These are phyloP conservation scores for Liriodendron chinense DNA, from an alignment of 164 flowering plant genomes.

Conservation along the genomic window DNA sequence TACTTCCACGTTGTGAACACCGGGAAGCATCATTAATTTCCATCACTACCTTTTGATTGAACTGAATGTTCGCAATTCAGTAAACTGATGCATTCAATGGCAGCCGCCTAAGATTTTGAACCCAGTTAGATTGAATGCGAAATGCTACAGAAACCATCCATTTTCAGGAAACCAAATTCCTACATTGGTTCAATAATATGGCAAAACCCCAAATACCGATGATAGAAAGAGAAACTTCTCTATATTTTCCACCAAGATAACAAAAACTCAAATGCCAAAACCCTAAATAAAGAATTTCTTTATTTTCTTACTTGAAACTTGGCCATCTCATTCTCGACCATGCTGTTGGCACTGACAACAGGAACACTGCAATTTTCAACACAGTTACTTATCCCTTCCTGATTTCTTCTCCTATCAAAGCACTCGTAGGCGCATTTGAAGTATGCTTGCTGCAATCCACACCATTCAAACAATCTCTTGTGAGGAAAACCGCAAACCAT, in stretches of 20 bases:
- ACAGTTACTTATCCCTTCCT: conserved; percentile 73
- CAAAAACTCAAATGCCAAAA: not conserved
- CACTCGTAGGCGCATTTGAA: conserved; percentile 95
- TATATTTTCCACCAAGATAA: not conserved
- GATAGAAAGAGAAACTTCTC: not conserved
- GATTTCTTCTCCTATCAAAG: conserved; percentile 73
- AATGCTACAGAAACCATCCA: not conserved
- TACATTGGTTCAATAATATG: not conserved
- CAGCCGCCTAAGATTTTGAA: no score
- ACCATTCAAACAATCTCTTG: conserved; percentile 7
- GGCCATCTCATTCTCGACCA: conserved; percentile 85
- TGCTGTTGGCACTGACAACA: conserved; percentile 61
- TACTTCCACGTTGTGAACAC: no score
- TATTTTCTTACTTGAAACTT: conserved; percentile 66
- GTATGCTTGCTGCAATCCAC: conserved; percentile 74
- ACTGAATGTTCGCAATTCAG: no score
- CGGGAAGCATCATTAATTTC: no score
- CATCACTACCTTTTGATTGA: no score
- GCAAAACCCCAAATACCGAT: not conserved
- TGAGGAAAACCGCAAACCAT: not conserved
- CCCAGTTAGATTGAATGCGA: not conserved
- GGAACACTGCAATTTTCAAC: conserved; percentile 92
- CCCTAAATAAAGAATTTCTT: not conserved
- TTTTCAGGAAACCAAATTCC: not conserved
- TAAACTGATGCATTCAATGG: no score